These are phyloP conservation scores for Croton laevigatus DNA, from an alignment of 441 rosid genomes.

Conservation along the genomic window DNA sequence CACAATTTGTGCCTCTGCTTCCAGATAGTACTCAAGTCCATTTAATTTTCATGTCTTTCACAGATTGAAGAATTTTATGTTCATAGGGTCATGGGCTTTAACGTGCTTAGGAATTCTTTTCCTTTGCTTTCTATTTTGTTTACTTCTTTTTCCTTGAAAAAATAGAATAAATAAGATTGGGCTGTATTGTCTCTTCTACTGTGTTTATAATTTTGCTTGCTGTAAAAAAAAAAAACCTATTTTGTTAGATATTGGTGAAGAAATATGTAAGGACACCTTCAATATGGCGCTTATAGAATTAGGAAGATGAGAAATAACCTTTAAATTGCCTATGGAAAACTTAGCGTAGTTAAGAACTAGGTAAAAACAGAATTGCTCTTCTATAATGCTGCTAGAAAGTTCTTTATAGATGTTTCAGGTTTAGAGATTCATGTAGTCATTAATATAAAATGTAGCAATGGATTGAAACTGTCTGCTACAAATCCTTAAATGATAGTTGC, in stretches of 20 bases:
- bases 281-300: not conserved
- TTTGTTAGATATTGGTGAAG: not conserved
- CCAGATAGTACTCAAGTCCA: not conserved
- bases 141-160: not conserved
- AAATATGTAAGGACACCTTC: not conserved
- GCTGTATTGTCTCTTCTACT: too few species aligned
- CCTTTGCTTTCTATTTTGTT: not conserved
- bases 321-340: not conserved
- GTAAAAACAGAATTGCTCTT: not conserved
- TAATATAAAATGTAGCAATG: not conserved
- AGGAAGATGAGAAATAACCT: not conserved
- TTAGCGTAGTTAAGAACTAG: not conserved
- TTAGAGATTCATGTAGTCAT: too few species aligned
- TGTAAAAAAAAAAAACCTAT: not conserved
- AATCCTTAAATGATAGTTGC: too few species aligned
- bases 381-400: not conserved
- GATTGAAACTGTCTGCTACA: not conserved
- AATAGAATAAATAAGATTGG: not conserved
- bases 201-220: not conserved
- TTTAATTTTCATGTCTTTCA: not conserved
- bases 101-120: not conserved
- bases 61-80: not conserved
- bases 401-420: not conserved
- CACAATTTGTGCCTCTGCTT: not conserved
- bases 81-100: too few species aligned